Conservation (phyloP, 495 filamentous ascomycete species). For the Choiromyces venosus region DNA sequence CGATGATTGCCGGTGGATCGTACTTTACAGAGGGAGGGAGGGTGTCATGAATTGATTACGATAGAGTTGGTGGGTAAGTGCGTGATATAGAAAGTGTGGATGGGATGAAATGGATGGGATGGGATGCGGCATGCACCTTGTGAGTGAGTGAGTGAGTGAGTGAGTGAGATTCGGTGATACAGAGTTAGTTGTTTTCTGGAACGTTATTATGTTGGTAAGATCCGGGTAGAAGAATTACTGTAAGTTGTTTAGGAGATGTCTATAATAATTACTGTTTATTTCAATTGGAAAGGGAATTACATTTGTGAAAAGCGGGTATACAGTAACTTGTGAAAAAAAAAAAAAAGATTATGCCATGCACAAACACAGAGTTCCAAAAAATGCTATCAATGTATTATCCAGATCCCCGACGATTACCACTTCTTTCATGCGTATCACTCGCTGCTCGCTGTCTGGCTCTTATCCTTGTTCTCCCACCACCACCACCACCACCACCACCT, state of each 20-base stretch:
- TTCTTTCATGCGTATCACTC: slow-evolving; percentile 28
- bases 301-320: too few relatives aligned
- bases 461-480: slow-evolving; percentile 10
- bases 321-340: too few relatives aligned
- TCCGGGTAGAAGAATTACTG: background rate
- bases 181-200: too few relatives aligned
- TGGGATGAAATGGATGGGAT: background rate
- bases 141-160: background rate
- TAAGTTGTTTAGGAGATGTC: background rate
- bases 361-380: too few relatives aligned
- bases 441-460: slow-evolving; percentile 35
- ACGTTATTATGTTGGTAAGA: background rate
- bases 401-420: slow-evolving; percentile 19
- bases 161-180: background rate
- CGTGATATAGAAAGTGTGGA: background rate
- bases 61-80: background rate
- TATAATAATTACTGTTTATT: too few relatives aligned
- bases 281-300: too few relatives aligned
- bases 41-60: background rate
- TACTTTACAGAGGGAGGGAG: background rate
- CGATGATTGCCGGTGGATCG: background rate
- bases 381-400: background rate
- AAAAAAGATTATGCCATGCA: background rate
- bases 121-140: background rate
- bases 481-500: slow-evolving; percentile 39